Percentiles rank a stretch among this genome's conserved stretches.
phyloP scores from a whole-genome alignment of 208 protist species.

The Acanthamoeba healyi region DNA sequence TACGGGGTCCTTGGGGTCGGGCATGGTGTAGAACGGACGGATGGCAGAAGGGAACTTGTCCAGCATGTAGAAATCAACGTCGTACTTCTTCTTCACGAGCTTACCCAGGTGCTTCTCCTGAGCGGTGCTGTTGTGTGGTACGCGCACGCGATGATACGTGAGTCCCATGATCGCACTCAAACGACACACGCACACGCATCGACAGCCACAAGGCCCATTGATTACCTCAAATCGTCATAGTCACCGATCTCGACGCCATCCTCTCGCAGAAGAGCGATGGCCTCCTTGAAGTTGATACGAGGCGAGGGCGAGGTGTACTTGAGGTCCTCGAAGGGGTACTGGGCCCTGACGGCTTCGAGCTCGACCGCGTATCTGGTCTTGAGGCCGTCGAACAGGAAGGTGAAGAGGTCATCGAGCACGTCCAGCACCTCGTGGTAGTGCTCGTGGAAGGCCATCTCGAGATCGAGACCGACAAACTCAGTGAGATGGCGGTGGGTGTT shows the following conservation, averaged over 20 bases:
- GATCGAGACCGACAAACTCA: conserved; percentile 99
- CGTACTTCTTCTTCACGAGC: conserved; percentile 98
- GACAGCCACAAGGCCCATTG: too few relatives aligned
- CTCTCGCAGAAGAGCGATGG: conserved; percentile 43
- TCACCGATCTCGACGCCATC: conserved; percentile 83
- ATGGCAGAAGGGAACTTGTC: conserved; percentile 97
- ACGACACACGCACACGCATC: background rate
- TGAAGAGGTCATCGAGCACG: conserved; percentile 96
- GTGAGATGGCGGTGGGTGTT: conserved; percentile 99
- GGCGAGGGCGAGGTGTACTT: conserved; percentile 83
- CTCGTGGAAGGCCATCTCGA: conserved; percentile 99
- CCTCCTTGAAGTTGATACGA: conserved; percentile 14
- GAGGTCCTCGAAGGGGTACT: conserved; percentile 96
- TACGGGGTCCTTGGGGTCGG: conserved; percentile 94
- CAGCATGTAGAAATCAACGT: conserved; percentile 99
- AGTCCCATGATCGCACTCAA: too few relatives aligned
- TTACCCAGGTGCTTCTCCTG: conserved; percentile 97
- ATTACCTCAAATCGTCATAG: conserved; percentile 93
- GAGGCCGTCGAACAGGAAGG: conserved; percentile 96
- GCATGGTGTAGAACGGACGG: conserved; percentile 99
- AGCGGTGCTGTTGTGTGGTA: conserved; percentile 92
- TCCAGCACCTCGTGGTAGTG: conserved; percentile 99
- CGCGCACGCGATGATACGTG: too few relatives aligned
- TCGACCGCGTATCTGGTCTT: conserved; percentile 90
- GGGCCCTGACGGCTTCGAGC: conserved; percentile 92